Conservation (phyloP, 2,329 filamentous ascomycete genomes). For the Penicillium crustosum region DNA sequence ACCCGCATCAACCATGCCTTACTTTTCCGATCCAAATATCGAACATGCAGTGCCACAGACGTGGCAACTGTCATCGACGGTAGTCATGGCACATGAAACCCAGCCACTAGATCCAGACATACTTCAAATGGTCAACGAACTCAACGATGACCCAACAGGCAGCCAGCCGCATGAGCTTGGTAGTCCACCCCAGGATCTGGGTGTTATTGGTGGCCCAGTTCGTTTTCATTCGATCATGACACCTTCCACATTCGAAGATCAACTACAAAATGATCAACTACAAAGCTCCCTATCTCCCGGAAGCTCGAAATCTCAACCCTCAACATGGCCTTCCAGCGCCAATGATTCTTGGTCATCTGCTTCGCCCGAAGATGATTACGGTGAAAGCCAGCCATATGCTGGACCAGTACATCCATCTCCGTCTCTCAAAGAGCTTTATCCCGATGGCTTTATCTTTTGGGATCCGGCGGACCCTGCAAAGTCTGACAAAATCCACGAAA, state of each 20-base stretch:
- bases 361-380: not conserved
- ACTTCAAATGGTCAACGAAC: not conserved
- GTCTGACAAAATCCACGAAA: slow-evolving; percentile 7
- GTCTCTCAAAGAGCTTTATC: too few species aligned
- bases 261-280: not conserved
- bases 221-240: not conserved
- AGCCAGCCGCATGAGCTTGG: not conserved
- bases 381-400: not conserved
- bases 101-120: not conserved
- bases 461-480: slow-evolving; percentile 16
- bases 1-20: not conserved
- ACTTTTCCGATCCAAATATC: not conserved
- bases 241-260: not conserved
- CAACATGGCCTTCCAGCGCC: not conserved
- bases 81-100: not conserved
- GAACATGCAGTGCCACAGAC: not conserved
- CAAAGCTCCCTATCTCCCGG: not conserved
- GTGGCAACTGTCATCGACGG: not conserved
- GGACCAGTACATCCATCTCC: not conserved
- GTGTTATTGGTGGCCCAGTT: not conserved
- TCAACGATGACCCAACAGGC: too few species aligned
- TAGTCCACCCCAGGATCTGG: not conserved
- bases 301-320: not conserved
- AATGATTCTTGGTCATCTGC: not conserved
- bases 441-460: slow-evolving; percentile 11